These are phyloP conservation scores for Nymphaea thermarum DNA, from an alignment of 164 flowering plant species.

Conservation along the genomic window DNA sequence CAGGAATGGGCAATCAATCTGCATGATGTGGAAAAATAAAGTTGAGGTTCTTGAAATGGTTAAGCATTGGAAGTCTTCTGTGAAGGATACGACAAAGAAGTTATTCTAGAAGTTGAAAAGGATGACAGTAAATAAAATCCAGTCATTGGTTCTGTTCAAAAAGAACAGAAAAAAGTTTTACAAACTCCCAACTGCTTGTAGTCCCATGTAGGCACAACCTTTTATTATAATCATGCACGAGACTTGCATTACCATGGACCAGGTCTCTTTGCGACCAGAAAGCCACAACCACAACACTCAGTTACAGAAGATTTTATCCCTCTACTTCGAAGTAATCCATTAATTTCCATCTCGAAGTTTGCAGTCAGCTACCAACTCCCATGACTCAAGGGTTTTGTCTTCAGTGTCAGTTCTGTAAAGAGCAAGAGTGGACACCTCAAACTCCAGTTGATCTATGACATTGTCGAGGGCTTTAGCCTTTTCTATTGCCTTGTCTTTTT, in stretches of 20 bases:
- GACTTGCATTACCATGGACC: not conserved
- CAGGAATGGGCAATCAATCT: no score
- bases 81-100: no score
- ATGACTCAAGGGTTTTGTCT: conserved; percentile 69
- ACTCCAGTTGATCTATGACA: conserved; percentile 35
- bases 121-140: no score
- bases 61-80: no score
- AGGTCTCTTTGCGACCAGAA: not conserved
- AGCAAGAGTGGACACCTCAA: conserved; percentile 49
- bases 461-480: conserved; percentile 51
- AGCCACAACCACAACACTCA: not conserved
- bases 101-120: no score
- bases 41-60: no score
- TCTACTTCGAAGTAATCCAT: not conserved
- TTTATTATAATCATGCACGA: not conserved
- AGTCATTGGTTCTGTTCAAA: no score
- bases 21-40: no score
- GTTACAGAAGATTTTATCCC: not conserved
- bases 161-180: not conserved
- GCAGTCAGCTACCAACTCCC: conserved; percentile 71
- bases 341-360: conserved; percentile 12
- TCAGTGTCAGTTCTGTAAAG: conserved; percentile 69
- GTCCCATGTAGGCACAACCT: not conserved
- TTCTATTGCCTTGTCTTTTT: conserved; percentile 65
- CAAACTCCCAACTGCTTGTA: not conserved